Percentiles rank a stretch among this genome's conserved stretches.
phyloP scores from a whole-genome alignment of 2,329 filamentous ascomycete species.

The Aspergillus sp. region DNA sequence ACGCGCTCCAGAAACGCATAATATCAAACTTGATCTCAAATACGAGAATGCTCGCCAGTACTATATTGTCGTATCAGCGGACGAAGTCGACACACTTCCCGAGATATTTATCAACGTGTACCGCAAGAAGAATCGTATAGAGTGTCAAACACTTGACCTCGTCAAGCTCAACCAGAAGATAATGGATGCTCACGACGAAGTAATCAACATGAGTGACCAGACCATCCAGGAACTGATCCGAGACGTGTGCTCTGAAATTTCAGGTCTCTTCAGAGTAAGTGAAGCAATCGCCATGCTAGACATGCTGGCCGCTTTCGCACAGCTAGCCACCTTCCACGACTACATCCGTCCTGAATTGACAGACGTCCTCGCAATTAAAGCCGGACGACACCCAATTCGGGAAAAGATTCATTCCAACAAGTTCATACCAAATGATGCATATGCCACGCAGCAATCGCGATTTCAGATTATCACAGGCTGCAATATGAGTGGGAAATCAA shows the following conservation, averaged over 20 bases:
- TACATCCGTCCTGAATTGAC: constrained; percentile 64
- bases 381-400: constrained; percentile 68
- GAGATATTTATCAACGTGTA: constrained; percentile 69
- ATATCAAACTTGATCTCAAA: constrained; percentile 57
- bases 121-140: constrained; percentile 63
- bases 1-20: constrained; percentile 44
- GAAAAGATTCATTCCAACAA: constrained; percentile 62
- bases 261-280: constrained; percentile 70
- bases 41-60: constrained; percentile 73
- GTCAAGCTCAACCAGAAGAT: constrained; percentile 74
- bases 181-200: constrained; percentile 71
- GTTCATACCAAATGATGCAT: constrained; percentile 86
- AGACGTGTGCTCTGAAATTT: constrained; percentile 62
- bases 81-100: constrained; percentile 57
- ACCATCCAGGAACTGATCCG: constrained; percentile 64
- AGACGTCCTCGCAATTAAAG: constrained; percentile 61
- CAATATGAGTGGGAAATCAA: constrained; percentile 98
- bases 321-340: constrained; percentile 59
- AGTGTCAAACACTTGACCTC: constrained; percentile 79
- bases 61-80: constrained; percentile 59
- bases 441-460: constrained; percentile 66
- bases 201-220: constrained; percentile 71
- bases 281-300: constrained; percentile 82
- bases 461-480: constrained; percentile 93
- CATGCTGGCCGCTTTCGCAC: constrained; percentile 70